Base-by-base conservation (phyloP, 805 yeast genomes). In the Kuraishia piskuri region DNA sequence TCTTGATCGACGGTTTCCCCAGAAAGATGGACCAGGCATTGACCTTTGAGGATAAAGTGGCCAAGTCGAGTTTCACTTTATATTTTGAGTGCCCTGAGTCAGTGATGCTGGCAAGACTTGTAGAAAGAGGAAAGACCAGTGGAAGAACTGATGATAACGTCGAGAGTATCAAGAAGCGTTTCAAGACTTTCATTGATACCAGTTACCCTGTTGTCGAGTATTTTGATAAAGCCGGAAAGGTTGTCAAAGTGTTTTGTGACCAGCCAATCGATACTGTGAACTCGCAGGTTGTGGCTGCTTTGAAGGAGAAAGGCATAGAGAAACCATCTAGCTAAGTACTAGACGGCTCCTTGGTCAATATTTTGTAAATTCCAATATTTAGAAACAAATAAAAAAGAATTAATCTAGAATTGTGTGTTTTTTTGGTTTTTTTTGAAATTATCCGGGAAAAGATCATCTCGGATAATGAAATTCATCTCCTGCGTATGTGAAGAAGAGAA, bases 11-110 rank as follows among this genome's bases (percentile, higher is more conserved):
- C 68, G 99, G 99, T 0, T 92, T 94, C 79, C 99, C 99, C 50
- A 81, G 98, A 67, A 90, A 91, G 68, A 92, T 94, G 97, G 98
- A 94, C 70, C 99, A 92, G 74, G 98, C 98, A 0, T 55, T 86
- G 46, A 87, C 92, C n/a, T 92, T 92, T 67, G 98, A 92, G 71
- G 82, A 86, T 45, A 74, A 81, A 64, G 68, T 83, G 61, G 94
- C 83, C 62, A 85, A 77, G 68, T 85, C 88, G 57, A 74, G 82
- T 23, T 80, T 86, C 69, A 82, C 88, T 1, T 72, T 88, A 46
- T 88, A 84, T 69, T 88, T 88, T 63, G 90, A 87, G 58, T 88
- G 95, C 67, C 88, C 92, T 0, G 94, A 87, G 68, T 64, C 71
- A 46, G 87, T 89, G 53, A 91, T 92, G 97, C 75, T 90, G 59